phyloP scores from a whole-genome alignment of 768 basidiomycete species.

The Tylopilus rubrobrunneus region DNA sequence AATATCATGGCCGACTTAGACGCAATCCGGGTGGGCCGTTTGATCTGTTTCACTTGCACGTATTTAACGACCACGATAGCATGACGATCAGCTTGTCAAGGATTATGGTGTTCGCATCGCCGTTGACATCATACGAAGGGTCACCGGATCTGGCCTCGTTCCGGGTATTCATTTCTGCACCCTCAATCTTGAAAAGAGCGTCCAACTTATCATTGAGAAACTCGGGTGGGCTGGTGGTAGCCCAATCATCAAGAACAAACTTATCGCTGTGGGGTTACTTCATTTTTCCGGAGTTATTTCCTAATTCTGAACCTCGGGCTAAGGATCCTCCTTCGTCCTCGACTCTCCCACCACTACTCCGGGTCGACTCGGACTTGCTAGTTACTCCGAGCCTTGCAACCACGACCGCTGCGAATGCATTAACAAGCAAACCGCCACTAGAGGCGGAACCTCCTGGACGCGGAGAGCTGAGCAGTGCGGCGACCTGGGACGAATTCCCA shows the following conservation, averaged over 20 bases:
- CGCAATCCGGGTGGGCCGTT: constrained; percentile 62
- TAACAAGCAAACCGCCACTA: constrained; percentile 46
- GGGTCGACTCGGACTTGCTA: constrained; percentile 37
- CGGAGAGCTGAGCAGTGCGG: constrained; percentile 73
- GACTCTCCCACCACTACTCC: constrained; percentile 26
- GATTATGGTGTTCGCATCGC: constrained; percentile 90
- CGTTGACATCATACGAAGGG: constrained; percentile 67
- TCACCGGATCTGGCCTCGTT: constrained; percentile 53
- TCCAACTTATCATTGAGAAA: constrained; percentile 76
- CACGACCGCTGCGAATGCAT: constrained; percentile 52
- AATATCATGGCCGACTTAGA: constrained; percentile 63
- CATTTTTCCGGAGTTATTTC: not conserved
- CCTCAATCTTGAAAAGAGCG: constrained; percentile 94
- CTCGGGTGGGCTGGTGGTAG: constrained; percentile 65
- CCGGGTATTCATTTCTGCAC: constrained; percentile 92
- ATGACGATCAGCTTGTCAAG: constrained; percentile 92
- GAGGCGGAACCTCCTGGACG: constrained; percentile 56
- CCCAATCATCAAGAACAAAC: constrained; percentile 50
- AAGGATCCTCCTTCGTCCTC: constrained; percentile 41
- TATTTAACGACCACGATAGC: constrained; percentile 39
- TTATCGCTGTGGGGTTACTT: constrained; percentile 54
- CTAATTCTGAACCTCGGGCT: constrained; percentile 5
- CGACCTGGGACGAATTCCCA: constrained; percentile 93
- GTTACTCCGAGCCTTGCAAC: constrained; percentile 67
- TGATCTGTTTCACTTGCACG: not conserved